Percentiles rank a stretch among this genome's conserved stretches.
These are phyloP conservation scores for Cladosporium sphaerospermum DNA, from an alignment of 2,329 filamentous ascomycete genomes.

Conservation along the genomic window DNA sequence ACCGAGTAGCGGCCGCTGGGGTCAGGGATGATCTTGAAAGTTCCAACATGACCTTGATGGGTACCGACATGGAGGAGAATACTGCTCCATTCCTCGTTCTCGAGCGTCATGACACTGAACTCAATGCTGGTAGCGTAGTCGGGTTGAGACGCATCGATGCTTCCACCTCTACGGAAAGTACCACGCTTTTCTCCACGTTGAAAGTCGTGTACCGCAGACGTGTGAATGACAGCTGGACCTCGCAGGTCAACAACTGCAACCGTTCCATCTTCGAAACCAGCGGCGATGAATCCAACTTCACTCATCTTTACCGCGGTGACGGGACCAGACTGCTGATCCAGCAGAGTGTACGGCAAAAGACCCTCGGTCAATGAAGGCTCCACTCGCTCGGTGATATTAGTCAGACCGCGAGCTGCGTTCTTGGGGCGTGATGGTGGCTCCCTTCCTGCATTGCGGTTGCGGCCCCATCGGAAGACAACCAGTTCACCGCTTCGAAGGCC, in stretches of 20 bases:
- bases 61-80: slow-evolving; percentile 91
- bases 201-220: slow-evolving; percentile 65
- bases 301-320: slow-evolving; percentile 76
- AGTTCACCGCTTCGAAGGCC: slow-evolving; percentile 80
- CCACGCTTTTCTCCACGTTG: slow-evolving; percentile 68
- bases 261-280: slow-evolving; percentile 76
- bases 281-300: slow-evolving; percentile 87
- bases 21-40: slow-evolving; percentile 82
- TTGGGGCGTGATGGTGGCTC: slow-evolving; percentile 49
- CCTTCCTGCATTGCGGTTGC: slow-evolving; percentile 65
- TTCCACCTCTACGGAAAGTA: slow-evolving; percentile 58
- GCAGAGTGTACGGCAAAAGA: slow-evolving; percentile 69
- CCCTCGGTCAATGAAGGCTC: slow-evolving; percentile 73
- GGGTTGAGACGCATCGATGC: slow-evolving; percentile 38
- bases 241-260: slow-evolving; percentile 81
- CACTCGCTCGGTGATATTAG: slow-evolving; percentile 65
- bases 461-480: slow-evolving; percentile 80
- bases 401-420: slow-evolving; percentile 49
- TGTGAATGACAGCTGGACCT: slow-evolving; percentile 78
- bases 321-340: slow-evolving; percentile 76
- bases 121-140: slow-evolving; percentile 81
- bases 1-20: slow-evolving; percentile 63
- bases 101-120: slow-evolving; percentile 88
- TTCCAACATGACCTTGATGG: slow-evolving; percentile 72
- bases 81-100: slow-evolving; percentile 91